phyloP scores from a whole-genome alignment of 2,329 filamentous ascomycete species.

The Diplodia mutila region DNA sequence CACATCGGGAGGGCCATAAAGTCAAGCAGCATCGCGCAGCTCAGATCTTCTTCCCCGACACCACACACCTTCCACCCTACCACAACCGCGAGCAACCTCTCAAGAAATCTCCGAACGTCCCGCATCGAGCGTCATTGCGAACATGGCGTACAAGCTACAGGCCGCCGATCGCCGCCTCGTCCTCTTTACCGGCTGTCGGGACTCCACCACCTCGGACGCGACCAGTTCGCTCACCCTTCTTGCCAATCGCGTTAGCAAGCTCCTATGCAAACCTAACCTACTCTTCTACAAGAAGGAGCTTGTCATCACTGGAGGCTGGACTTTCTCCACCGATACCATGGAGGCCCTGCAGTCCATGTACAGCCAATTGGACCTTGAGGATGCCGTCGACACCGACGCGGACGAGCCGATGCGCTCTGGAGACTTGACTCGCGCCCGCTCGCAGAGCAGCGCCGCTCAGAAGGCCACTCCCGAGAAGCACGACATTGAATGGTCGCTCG shows the following conservation, averaged over 20 bases:
- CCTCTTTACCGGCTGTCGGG: neutral
- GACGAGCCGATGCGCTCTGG: slow-evolving; percentile 19
- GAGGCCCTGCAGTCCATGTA: slow-evolving; percentile 2
- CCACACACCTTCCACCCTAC: neutral
- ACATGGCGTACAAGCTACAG: neutral
- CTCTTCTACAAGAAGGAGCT: slow-evolving; percentile 31
- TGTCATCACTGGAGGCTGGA: slow-evolving; percentile 37
- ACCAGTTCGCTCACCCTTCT: neutral
- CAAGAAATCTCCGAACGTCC: neutral
- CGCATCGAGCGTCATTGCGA: neutral
- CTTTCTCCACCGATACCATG: slow-evolving; percentile 10
- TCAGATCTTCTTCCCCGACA: neutral
- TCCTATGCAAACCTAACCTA: slow-evolving; percentile 27
- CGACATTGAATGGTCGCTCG: slow-evolving; percentile 31
- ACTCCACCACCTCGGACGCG: neutral
- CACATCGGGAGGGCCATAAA: neutral
- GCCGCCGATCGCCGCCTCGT: neutral
- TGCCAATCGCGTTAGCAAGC: slow-evolving; percentile 27
- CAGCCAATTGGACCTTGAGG: slow-evolving; percentile 17
- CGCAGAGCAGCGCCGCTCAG: slow-evolving; percentile 18
- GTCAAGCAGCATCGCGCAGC: neutral
- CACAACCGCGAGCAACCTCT: neutral
- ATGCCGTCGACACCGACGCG: neutral
- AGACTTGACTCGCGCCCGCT: slow-evolving; percentile 18
- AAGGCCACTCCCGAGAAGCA: neutral